Evolutionary conservation across 768 basidiomycete species (phyloP).

Genomic region (Guyanaporus albipodus): DNA sequence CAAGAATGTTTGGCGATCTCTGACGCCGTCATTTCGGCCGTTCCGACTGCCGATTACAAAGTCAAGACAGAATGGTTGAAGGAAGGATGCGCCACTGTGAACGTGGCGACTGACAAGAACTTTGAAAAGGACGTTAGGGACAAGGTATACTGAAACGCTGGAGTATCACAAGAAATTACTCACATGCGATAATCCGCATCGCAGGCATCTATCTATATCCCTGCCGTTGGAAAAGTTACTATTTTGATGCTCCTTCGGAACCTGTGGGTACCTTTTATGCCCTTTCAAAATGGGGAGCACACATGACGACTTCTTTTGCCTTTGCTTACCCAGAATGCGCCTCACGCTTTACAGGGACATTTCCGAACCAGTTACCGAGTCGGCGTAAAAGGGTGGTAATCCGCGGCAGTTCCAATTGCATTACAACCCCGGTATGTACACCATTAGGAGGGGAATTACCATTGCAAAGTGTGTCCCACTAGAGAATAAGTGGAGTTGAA

Average conservation of each 20-base stretch:
- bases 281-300: slow-evolving; percentile 1
- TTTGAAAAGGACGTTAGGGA: slow-evolving; percentile 92
- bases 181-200: slow-evolving; percentile 1
- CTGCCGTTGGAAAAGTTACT: slow-evolving; percentile 96
- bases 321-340: slow-evolving; percentile 22
- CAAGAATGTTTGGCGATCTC: slow-evolving; percentile 79
- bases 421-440: slow-evolving; percentile 33
- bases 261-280: slow-evolving; percentile 51
- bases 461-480: slow-evolving; percentile 18
- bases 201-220: slow-evolving; percentile 87
- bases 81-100: slow-evolving; percentile 90
- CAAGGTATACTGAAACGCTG: slow-evolving; percentile 54
- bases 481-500: slow-evolving; percentile 13
- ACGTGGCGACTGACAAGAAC: slow-evolving; percentile 94
- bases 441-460: slow-evolving; percentile 30
- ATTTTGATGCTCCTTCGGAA: slow-evolving; percentile 97
- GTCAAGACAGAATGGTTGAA: slow-evolving; percentile 86
- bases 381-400: slow-evolving; percentile 15
- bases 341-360: slow-evolving; percentile 27
- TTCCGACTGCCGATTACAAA: slow-evolving; percentile 82
- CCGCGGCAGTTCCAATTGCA: slow-evolving; percentile 15
- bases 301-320: neutral
- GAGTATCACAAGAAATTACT: slow-evolving; percentile 1
- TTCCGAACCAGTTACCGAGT: neutral
- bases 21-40: slow-evolving; percentile 94